phyloP scores from a whole-genome alignment of 345 rosid genomes.

The Trapa bicornis region DNA sequence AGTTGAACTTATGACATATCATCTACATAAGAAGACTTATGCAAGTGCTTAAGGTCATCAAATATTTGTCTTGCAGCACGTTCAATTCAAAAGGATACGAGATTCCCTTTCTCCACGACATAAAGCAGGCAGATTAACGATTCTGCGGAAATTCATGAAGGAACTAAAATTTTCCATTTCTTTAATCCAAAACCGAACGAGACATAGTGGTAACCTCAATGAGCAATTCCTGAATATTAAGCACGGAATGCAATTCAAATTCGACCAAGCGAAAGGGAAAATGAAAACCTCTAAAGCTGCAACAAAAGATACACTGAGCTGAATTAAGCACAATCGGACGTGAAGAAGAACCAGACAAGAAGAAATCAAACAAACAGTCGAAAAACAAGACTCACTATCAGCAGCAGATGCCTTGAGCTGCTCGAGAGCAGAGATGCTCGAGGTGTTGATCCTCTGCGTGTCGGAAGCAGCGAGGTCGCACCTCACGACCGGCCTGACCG shows the following conservation, averaged over 20 bases:
- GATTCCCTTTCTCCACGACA: too few relatives aligned
- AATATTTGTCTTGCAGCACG: too few relatives aligned
- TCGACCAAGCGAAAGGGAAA: not conserved
- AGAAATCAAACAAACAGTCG: not conserved
- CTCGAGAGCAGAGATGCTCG: constrained; percentile 49
- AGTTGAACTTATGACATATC: not conserved
- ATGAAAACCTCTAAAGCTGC: not conserved
- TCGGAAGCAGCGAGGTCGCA: constrained; percentile 3
- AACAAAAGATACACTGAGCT: not conserved
- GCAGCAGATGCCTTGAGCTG: constrained; percentile 58
- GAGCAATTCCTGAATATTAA: not conserved
- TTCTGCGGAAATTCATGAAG: too few relatives aligned
- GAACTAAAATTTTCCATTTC: too few relatives aligned
- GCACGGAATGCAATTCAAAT: not conserved
- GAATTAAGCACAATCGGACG: not conserved
- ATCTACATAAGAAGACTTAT: not conserved
- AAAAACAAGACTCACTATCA: constrained; percentile 29
- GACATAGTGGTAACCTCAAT: not conserved
- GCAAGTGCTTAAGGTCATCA: too few relatives aligned
- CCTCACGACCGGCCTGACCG: constrained; percentile 6
- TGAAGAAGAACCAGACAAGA: not conserved
- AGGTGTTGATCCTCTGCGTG: constrained; percentile 12
- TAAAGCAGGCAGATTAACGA: too few relatives aligned
- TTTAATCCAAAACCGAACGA: too few relatives aligned
- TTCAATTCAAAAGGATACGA: too few relatives aligned